A percentile compares a stretch with the other conserved stretches of the same genome.
Evolutionary conservation across 2,329 filamentous ascomycete genomes (phyloP).

Genomic region (Fusarium sp.): DNA sequence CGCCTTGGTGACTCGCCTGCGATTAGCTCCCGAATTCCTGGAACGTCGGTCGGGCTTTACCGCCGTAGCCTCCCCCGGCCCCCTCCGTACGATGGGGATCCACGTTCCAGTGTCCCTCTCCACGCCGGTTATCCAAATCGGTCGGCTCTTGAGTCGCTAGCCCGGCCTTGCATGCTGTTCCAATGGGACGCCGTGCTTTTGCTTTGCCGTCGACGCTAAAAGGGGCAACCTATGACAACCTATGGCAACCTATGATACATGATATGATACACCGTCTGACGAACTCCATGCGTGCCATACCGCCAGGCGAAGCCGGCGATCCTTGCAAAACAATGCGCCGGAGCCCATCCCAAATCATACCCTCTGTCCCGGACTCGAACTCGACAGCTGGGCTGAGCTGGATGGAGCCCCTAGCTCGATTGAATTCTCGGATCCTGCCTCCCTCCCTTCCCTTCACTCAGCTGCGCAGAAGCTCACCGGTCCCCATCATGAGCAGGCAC

Average conservation of each 20-base stretch:
- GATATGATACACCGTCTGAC: slow-evolving; percentile 18
- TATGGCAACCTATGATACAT: slow-evolving; percentile 20
- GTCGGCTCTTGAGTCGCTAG: slow-evolving; percentile 33
- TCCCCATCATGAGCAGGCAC: slow-evolving; percentile 36
- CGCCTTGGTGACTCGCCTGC: slow-evolving; percentile 37
- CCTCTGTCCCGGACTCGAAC: slow-evolving; percentile 6
- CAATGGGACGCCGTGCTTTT: slow-evolving; percentile 24
- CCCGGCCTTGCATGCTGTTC: slow-evolving; percentile 15
- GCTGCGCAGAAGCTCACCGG: not conserved
- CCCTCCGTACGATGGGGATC: slow-evolving; percentile 25
- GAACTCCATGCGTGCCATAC: slow-evolving; percentile 20
- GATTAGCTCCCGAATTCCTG: slow-evolving; percentile 43
- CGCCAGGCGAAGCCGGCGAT: slow-evolving; percentile 9
- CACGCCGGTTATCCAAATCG: slow-evolving; percentile 36
- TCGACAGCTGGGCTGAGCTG: slow-evolving; percentile 12
- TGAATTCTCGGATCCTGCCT: slow-evolving; percentile 1
- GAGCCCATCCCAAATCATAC: slow-evolving; percentile 7
- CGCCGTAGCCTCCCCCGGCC: slow-evolving; percentile 23
- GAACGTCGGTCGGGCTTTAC: slow-evolving; percentile 31
- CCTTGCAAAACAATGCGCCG: slow-evolving; percentile 20
- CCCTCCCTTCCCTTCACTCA: not conserved
- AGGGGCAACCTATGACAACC: slow-evolving; percentile 7
- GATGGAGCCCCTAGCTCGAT: not conserved
- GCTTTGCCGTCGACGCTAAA: slow-evolving; percentile 20
- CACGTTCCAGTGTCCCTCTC: slow-evolving; percentile 28